Evolutionary conservation across 805 yeast genomes (phyloP).

Genomic region (Danielozyma ontarioensis): DNA sequence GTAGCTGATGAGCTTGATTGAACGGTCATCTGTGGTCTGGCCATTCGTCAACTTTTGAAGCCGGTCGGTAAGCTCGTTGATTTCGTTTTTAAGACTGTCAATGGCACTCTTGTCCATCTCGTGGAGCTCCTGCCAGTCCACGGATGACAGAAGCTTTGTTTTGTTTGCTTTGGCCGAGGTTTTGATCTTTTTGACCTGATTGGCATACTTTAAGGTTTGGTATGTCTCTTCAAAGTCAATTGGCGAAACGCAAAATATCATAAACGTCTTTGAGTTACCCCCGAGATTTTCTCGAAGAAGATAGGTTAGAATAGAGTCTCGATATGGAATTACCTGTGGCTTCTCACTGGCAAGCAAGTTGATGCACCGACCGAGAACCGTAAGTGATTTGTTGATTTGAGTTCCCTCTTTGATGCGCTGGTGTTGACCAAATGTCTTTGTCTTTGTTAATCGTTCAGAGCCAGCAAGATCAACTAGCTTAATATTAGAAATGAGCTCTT

Average conservation of each 20-base stretch:
- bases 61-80: conserved; percentile 23
- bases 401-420: conserved; percentile 68
- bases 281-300: conserved; percentile 69
- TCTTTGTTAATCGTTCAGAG: conserved; percentile 62
- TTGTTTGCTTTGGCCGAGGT: conserved; percentile 51
- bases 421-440: conserved; percentile 52
- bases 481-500: conserved; percentile 53
- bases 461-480: conserved; percentile 80
- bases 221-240: conserved; percentile 72
- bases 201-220: conserved; percentile 75
- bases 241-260: conserved; percentile 86
- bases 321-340: conserved; percentile 51
- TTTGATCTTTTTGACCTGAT: conserved; percentile 64
- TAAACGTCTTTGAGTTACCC: conserved; percentile 81
- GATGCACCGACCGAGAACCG: conserved; percentile 70
- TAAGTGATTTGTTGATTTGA: conserved; percentile 71
- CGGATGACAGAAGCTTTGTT: conserved; percentile 20
- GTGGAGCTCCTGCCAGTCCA: conserved; percentile 29
- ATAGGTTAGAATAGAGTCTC: conserved; percentile 76
- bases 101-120: conserved; percentile 20
- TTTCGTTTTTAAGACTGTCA: conserved; percentile 25
- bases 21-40: conserved; percentile 8
- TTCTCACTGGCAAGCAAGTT: conserved; percentile 43
- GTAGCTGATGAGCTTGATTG: conserved; percentile 22
- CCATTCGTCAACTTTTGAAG: conserved; percentile 11